Percentiles rank a stretch among this genome's conserved stretches.
phyloP scores from a whole-genome alignment of 108 stramenopile genomes.

The Bacterosira constricta region DNA sequence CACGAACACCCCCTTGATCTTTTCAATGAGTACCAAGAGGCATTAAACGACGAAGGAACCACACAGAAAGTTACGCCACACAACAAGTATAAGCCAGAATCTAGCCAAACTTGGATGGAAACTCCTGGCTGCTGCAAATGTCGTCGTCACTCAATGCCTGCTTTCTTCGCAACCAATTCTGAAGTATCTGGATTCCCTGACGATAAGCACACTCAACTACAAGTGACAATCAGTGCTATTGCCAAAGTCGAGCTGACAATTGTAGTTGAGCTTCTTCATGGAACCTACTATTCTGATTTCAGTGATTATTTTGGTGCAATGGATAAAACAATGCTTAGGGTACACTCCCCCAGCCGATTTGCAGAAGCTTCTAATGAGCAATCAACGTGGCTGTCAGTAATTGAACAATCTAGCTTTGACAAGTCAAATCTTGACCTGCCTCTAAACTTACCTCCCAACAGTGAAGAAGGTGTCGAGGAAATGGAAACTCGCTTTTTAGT shows the following conservation, averaged over 20 bases:
- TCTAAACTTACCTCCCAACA: slow-evolving; percentile 67
- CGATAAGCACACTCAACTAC: slow-evolving; percentile 77
- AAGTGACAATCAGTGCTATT: slow-evolving; percentile 64
- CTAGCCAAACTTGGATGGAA: slow-evolving; percentile 29
- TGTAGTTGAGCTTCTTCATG: slow-evolving; percentile 76
- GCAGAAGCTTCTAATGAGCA: slow-evolving; percentile 13
- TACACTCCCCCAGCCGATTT: slow-evolving; percentile 62
- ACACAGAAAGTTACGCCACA: background rate
- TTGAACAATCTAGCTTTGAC: slow-evolving; percentile 55
- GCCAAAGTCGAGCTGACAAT: slow-evolving; percentile 61
- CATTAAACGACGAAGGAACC: background rate
- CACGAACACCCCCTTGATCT: slow-evolving; percentile 38
- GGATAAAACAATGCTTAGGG: slow-evolving; percentile 50
- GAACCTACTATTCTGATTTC: slow-evolving; percentile 76
- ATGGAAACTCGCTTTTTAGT: slow-evolving; percentile 50
- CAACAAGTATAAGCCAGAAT: slow-evolving; percentile 23
- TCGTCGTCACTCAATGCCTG: slow-evolving; percentile 48
- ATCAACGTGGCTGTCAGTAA: slow-evolving; percentile 61
- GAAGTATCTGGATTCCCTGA: slow-evolving; percentile 61
- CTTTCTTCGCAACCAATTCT: slow-evolving; percentile 37
- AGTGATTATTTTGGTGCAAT: slow-evolving; percentile 42
- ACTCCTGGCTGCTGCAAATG: slow-evolving; percentile 79
- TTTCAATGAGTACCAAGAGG: slow-evolving; percentile 36
- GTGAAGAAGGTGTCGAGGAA: slow-evolving; percentile 1
- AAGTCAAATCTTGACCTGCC: slow-evolving; percentile 62